phyloP scores from a whole-genome alignment of 345 rosid species.

The Gossypium australe region DNA sequence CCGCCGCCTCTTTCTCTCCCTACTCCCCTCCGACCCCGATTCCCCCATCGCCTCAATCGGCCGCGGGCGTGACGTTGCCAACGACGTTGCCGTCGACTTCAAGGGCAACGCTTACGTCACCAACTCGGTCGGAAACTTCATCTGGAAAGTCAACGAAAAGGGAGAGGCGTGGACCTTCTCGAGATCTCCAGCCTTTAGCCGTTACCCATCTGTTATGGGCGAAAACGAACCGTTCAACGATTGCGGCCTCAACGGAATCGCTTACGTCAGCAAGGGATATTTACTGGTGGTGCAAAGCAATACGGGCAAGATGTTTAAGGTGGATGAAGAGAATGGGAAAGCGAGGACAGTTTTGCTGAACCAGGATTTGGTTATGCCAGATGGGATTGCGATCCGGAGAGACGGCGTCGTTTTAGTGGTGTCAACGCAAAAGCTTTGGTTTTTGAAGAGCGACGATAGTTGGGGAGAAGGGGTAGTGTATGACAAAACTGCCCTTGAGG shows the following conservation, averaged over 20 bases:
- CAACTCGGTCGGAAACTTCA: conserved; percentile 68
- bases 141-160: conserved; percentile 65
- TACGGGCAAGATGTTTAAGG: conserved; percentile 85
- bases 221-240: conserved; percentile 29
- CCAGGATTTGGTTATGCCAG: conserved; percentile 46
- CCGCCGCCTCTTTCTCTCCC: conserved; percentile 30
- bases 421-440: conserved; percentile 54
- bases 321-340: conserved; percentile 57
- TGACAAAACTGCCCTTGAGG: conserved; percentile 62
- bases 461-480: conserved; percentile 71
- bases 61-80: conserved; percentile 39
- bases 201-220: conserved; percentile 38
- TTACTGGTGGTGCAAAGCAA: conserved; percentile 72
- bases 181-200: conserved; percentile 41
- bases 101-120: conserved; percentile 82
- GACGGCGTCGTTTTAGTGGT: conserved; percentile 71
- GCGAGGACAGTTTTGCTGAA: conserved; percentile 51
- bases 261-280: conserved; percentile 73
- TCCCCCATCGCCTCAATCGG: conserved; percentile 5
- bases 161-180: conserved; percentile 75
- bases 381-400: conserved; percentile 53
- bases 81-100: conserved; percentile 71
- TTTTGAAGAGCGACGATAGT: conserved; percentile 61
- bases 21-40: conserved; percentile 25
- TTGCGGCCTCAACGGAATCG: conserved; percentile 70